Conservation (phyloP, 2,329 filamentous ascomycete genomes). For the Colletotrichum phormii region DNA sequence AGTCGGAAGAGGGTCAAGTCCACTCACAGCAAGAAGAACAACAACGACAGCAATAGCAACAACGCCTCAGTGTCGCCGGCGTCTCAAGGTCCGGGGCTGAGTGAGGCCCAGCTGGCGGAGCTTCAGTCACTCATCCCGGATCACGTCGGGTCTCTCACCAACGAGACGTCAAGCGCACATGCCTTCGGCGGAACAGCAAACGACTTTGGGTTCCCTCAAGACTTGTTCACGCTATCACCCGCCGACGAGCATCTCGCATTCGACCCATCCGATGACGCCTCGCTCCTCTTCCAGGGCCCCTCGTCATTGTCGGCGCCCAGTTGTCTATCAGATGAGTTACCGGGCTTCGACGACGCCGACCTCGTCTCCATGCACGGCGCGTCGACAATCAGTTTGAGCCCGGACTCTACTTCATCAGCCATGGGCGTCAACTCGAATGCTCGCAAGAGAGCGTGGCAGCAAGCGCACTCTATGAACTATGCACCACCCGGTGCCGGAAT, state of each 20-base stretch:
- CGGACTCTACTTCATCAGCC: not conserved
- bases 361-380: not conserved
- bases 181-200: not conserved
- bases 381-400: not conserved
- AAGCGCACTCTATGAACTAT: not conserved
- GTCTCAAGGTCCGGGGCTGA: not conserved
- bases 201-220: not conserved
- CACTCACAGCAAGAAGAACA: not conserved
- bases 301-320: not conserved
- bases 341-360: not conserved
- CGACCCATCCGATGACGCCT: not conserved
- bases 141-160: not conserved
- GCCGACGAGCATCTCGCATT: not conserved
- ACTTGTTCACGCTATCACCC: not conserved
- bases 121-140: not conserved
- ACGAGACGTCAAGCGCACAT: not conserved
- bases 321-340: not conserved
- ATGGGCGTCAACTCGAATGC: not conserved
- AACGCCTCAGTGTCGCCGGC: not conserved
- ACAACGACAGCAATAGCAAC: not conserved
- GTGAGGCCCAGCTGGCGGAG: not conserved
- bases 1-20: constrained; percentile 23
- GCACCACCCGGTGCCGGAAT: not conserved
- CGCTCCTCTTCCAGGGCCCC: not conserved
- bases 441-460: constrained; percentile 8